Base-by-base conservation (phyloP, 805 yeast species). In the Barnettozyma salicaria region DNA sequence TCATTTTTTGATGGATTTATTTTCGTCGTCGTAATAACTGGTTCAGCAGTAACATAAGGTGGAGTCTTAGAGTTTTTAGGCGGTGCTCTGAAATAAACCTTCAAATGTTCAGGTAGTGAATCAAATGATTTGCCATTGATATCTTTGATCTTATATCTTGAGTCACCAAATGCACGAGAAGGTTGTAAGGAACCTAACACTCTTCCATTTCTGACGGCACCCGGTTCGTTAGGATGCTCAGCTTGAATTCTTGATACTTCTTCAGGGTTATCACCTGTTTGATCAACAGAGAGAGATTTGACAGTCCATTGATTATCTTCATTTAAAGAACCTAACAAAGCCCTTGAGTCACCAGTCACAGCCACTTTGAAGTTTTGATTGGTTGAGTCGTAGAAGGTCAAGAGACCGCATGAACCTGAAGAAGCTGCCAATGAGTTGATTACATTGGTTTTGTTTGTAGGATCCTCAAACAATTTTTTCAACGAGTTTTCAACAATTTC, bases 41-140 rank as follows among this genome's bases (percentile, higher is more conserved):
- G 98, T 58, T 82, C 89, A 1, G 98, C 97, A 1, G 98, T 92
- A 25, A 92, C 97, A 58, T 92, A 92, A 0, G 98, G 98, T 4
- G 98, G 98, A 2, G 96, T 81, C 42, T 78, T 67, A 42, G 86
- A 70, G 48, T 76, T 74, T 36, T 75, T 74, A 22, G 94, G 94
- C 29, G 67, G 65, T 18, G 84, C 74, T 55, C 90, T 73, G 24
- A 96, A 94, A 56, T 90, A 89, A 48, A 88, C 80, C 50, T 78
- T 79, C 43, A 80, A 71, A 49, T 85, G 80, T 32, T 80, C 80
- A 52, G 94, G 97, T 39, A 86, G 72, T 17, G 79, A 76, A 9
- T 57, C 60, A 11, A 64, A 49, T 0, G 63, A 43, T 36, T 61
- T 43, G 50, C 80, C 56, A 36, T 59, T 61, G n/a, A 65, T 42